Conservation (phyloP, 2,329 filamentous ascomycete genomes). For the Hymenoscyphus salicellus region DNA sequence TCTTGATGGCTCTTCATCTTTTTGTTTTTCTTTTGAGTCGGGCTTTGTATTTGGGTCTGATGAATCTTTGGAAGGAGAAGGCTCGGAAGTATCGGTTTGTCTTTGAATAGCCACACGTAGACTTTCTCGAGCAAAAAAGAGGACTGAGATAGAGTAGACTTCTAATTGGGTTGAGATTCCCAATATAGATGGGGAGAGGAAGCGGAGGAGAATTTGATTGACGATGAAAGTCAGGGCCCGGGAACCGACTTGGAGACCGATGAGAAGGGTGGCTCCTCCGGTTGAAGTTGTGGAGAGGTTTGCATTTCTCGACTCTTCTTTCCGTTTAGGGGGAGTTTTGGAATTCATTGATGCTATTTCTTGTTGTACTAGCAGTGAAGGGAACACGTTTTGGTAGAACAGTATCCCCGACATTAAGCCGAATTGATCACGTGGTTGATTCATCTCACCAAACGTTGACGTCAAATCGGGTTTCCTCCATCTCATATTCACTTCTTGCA, state of each 20-base stretch:
- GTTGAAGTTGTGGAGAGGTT: constrained; percentile 26
- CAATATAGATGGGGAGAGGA: constrained; percentile 78
- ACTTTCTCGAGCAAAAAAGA: constrained; percentile 92
- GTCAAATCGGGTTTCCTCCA: neutral
- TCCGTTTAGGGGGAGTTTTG: neutral
- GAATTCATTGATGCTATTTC: constrained; percentile 6
- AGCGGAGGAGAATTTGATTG: constrained; percentile 87
- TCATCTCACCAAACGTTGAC: neutral
- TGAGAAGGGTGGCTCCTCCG: constrained; percentile 50
- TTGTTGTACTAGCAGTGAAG: neutral
- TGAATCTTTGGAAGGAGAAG: neutral
- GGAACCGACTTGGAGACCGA: constrained; percentile 83
- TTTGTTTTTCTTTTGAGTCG: constrained; percentile 17
- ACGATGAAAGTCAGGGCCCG: constrained; percentile 84
- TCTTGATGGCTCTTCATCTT: constrained; percentile 22
- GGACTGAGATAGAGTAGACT: constrained; percentile 85
- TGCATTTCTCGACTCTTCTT: neutral
- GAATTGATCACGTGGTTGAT: neutral
- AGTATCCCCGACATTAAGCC: neutral
- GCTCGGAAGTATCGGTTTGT: constrained; percentile 48
- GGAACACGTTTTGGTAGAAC: neutral
- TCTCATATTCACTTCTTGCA: neutral
- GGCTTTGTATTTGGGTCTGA: neutral
- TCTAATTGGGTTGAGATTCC: constrained; percentile 88
- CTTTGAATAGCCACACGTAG: constrained; percentile 88